A percentile compares a stretch with the other conserved stretches of the same genome.
Evolutionary conservation across 2,329 filamentous ascomycete genomes (phyloP).

Genomic region (Ploettnerulaceae sp.): DNA sequence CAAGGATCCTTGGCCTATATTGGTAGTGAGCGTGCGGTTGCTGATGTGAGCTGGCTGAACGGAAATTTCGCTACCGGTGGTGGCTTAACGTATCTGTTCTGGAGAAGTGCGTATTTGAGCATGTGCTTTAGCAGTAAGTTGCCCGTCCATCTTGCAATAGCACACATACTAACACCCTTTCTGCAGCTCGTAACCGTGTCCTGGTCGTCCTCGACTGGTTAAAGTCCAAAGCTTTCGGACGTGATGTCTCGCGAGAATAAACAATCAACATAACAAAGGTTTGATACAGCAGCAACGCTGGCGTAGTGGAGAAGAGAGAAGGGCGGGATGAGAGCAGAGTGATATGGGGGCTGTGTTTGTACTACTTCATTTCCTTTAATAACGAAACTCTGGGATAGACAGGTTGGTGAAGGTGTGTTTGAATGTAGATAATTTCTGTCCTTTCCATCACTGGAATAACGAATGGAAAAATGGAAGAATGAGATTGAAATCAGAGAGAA

Average conservation of each 20-base stretch:
- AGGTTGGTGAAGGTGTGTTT: conserved; percentile 3
- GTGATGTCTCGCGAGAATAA: conserved; percentile 85
- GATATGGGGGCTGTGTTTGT: conserved; percentile 2
- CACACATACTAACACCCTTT: conserved; percentile 23
- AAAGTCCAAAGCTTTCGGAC: conserved; percentile 94
- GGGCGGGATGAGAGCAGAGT: background rate
- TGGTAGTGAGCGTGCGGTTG: conserved; percentile 94
- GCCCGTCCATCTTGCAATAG: background rate
- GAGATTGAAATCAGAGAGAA: background rate
- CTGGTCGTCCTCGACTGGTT: conserved; percentile 92
- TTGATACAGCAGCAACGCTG: background rate
- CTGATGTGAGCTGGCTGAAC: conserved; percentile 95
- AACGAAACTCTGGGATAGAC: conserved; percentile 24
- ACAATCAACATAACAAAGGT: conserved; percentile 30
- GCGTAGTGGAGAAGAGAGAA: conserved; percentile 4
- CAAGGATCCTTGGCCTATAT: conserved; percentile 97
- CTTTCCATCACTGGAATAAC: background rate
- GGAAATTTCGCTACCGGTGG: conserved; percentile 94
- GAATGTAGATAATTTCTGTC: conserved; percentile 14
- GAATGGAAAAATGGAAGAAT: background rate
- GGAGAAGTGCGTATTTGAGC: conserved; percentile 94
- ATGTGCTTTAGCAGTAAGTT: conserved; percentile 99
- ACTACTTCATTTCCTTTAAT: conserved; percentile 19
- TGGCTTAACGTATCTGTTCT: conserved; percentile 95
- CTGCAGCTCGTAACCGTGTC: conserved; percentile 80